Evolutionary conservation across 2,329 filamentous ascomycete species (phyloP).

Genomic region (Aspergillus sp.): DNA sequence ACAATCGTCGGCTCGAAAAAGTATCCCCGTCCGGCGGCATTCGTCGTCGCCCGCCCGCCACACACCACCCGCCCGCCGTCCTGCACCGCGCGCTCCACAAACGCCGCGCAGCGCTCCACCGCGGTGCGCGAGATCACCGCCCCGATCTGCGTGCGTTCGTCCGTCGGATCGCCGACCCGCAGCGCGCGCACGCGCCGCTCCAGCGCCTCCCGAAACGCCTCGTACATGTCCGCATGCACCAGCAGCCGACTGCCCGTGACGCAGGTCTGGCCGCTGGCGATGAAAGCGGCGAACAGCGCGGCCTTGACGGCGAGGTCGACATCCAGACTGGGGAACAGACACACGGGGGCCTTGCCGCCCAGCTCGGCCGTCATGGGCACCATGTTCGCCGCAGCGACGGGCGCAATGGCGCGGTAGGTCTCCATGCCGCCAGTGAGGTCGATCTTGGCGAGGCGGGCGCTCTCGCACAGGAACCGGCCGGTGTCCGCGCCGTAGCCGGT

Average conservation of each 20-base stretch:
- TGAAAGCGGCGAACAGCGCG: constrained; percentile 46
- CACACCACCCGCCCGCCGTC: constrained; percentile 43
- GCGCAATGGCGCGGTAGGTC: constrained; percentile 34
- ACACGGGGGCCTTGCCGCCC: constrained; percentile 37
- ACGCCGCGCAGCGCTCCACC: constrained; percentile 40
- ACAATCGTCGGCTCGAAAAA: constrained; percentile 51
- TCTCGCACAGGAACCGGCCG: constrained; percentile 28
- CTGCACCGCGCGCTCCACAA: constrained; percentile 30
- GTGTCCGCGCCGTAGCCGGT: constrained; percentile 55
- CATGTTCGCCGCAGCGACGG: constrained; percentile 31
- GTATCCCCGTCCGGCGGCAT: constrained; percentile 53
- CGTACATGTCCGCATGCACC: constrained; percentile 47
- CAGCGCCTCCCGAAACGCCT: constrained; percentile 40
- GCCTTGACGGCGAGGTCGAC: constrained; percentile 30
- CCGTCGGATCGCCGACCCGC: constrained; percentile 58
- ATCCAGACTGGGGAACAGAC: constrained; percentile 34
- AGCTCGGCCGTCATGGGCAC: constrained; percentile 36
- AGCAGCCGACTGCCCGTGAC: constrained; percentile 56
- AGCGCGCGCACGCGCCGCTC: constrained; percentile 50
- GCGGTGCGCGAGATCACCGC: constrained; percentile 55
- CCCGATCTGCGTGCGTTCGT: constrained; percentile 62
- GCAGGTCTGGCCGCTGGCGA: constrained; percentile 57
- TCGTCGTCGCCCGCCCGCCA: constrained; percentile 45
- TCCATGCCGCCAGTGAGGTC: constrained; percentile 34
- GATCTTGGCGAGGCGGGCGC: constrained; percentile 31